A percentile compares a stretch with the other conserved stretches of the same genome.
Conservation (phyloP, 768 basidiomycete species). For the Phlegmacium glaucopus region DNA sequence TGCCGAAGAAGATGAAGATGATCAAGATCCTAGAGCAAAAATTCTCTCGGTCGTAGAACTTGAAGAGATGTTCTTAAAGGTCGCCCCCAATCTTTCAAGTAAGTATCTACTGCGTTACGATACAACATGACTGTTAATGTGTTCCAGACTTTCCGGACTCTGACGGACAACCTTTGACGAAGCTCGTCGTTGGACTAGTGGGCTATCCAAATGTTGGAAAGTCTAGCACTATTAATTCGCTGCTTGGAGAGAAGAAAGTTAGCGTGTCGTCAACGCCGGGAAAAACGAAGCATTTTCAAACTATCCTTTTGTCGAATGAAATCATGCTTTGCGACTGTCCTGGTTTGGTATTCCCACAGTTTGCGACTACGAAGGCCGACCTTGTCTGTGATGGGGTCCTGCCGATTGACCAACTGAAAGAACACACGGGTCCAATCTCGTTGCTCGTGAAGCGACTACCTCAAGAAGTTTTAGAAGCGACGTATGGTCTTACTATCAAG, state of each 20-base stretch:
- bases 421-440: conserved; percentile 81
- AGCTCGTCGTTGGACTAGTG: conserved; percentile 83
- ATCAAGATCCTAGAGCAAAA: conserved; percentile 61
- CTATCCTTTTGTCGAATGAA: conserved; percentile 85
- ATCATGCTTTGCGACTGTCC: conserved; percentile 96
- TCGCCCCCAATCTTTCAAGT: conserved; percentile 73
- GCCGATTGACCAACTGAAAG: conserved; percentile 96
- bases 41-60: conserved; percentile 86
- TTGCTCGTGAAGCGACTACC: conserved; percentile 80
- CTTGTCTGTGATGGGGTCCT: conserved; percentile 95
- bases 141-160: conserved; percentile 56
- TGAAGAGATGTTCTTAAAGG: conserved; percentile 72
- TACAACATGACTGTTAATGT: background rate
- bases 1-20: conserved; percentile 52
- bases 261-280: conserved; percentile 98
- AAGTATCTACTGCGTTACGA: conserved; percentile 12
- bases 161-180: conserved; percentile 54
- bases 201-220: conserved; percentile 99
- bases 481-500: conserved; percentile 81
- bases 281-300: conserved; percentile 99
- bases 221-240: conserved; percentile 95
- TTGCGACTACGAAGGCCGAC: conserved; percentile 94
- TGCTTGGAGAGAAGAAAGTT: conserved; percentile 95
- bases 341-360: conserved; percentile 97
- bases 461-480: conserved; percentile 79